Percentiles rank a stretch among this genome's conserved stretches.
Conservation (phyloP, 1,284 basidiomycete genomes). For the Ganoderma leucocontextum region DNA sequence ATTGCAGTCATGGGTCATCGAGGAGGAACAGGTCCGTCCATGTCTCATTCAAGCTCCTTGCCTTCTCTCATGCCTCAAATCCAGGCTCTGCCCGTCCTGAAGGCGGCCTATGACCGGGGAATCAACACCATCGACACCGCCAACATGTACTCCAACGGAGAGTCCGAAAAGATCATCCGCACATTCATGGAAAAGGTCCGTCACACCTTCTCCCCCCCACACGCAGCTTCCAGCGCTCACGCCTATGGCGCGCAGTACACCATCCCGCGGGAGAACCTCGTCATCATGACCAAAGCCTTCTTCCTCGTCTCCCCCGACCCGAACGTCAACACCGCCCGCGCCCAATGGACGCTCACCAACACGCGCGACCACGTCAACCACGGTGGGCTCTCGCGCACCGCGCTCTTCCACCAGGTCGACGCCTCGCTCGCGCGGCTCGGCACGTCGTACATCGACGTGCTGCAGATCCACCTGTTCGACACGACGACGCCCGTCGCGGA, state of each 20-base stretch:
- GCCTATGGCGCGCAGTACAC: constrained; percentile 52
- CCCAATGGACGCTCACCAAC: constrained; percentile 32
- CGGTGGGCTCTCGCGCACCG: constrained; percentile 41
- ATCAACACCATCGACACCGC: constrained; percentile 65
- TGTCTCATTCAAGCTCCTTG: not conserved
- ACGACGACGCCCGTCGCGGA: constrained; percentile 58
- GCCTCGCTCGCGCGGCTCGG: constrained; percentile 51
- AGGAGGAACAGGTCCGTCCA: constrained; percentile 47
- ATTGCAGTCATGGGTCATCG: constrained; percentile 50
- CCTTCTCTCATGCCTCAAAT: not conserved
- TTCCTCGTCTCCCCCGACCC: constrained; percentile 36
- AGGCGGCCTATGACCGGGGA: constrained; percentile 56
- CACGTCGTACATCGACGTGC: constrained; percentile 55
- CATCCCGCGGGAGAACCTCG: constrained; percentile 61
- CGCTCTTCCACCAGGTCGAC: constrained; percentile 67
- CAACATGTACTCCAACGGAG: constrained; percentile 63
- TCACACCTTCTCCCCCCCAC: constrained; percentile 48
- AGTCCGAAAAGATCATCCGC: constrained; percentile 54
- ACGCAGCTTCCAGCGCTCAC: constrained; percentile 44
- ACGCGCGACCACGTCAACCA: constrained; percentile 44
- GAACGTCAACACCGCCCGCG: constrained; percentile 19
- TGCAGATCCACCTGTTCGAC: constrained; percentile 60
- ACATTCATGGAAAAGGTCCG: constrained; percentile 62
- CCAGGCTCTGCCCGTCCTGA: constrained; percentile 47
- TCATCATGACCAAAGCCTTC: constrained; percentile 53